Percentiles rank a stretch among this genome's conserved stretches.
phyloP scores from a whole-genome alignment of 1,284 basidiomycete species.

The Abortiporus biennis region DNA sequence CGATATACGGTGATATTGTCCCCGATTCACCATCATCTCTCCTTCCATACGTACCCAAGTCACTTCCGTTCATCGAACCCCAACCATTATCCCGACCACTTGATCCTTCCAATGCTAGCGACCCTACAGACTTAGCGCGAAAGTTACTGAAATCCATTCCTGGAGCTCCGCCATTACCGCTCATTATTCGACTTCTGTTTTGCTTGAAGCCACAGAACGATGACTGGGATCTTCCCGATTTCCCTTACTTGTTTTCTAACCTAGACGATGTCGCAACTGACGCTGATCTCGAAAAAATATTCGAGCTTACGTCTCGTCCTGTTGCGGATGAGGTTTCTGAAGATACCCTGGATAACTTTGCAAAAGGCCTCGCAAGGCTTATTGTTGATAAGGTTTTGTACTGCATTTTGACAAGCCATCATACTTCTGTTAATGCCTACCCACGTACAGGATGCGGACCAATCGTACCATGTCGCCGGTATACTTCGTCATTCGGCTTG shows the following conservation, averaged over 20 bases:
- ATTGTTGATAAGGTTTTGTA: conserved; percentile 45
- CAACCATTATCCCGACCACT: conserved; percentile 39
- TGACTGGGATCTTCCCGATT: conserved; percentile 70
- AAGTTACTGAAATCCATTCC: conserved; percentile 55
- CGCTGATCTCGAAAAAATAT: conserved; percentile 48
- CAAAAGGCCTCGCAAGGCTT: conserved; percentile 42
- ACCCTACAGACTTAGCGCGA: conserved; percentile 57
- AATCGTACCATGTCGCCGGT: conserved; percentile 52
- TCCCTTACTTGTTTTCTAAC: conserved; percentile 62
- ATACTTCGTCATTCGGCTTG: conserved; percentile 56
- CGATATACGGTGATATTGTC: conserved; percentile 58
- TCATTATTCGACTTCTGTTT: conserved; percentile 65
- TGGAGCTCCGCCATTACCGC: conserved; percentile 50
- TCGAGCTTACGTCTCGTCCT: conserved; percentile 45
- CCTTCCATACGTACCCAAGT: conserved; percentile 32
- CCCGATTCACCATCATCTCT: conserved; percentile 24
- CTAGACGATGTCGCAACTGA: conserved; percentile 40
- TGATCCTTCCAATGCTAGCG: conserved; percentile 52
- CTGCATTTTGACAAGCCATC: too few relatives aligned
- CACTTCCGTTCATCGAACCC: conserved; percentile 32
- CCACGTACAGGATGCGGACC: conserved; percentile 38
- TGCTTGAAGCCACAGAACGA: conserved; percentile 69
- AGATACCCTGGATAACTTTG: conserved; percentile 45
- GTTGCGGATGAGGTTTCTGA: conserved; percentile 45
- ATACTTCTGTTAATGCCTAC: conserved; percentile 8